phyloP scores from a whole-genome alignment of 306 rosid species.

The Sphenostylis stenocarpa region DNA sequence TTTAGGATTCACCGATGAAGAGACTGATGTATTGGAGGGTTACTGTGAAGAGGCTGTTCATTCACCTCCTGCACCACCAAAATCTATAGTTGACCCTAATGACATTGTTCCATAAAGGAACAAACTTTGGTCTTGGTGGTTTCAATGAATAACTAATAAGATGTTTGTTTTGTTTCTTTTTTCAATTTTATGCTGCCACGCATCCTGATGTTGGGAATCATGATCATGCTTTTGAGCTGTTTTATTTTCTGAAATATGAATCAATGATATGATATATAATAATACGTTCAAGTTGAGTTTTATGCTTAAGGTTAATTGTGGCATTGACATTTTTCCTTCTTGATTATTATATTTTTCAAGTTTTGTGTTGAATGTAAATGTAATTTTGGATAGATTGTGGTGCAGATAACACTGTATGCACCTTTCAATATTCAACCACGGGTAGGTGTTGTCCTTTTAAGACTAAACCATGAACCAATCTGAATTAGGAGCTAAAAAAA shows the following conservation, averaged over 20 bases:
- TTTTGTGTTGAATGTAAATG: too few relatives aligned
- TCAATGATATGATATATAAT: neutral
- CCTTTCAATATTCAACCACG: too few relatives aligned
- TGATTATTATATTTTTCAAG: too few relatives aligned
- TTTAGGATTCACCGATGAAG: constrained; percentile 7
- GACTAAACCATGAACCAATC: too few relatives aligned
- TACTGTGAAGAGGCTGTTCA: neutral
- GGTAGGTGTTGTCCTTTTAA: too few relatives aligned
- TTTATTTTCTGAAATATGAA: neutral
- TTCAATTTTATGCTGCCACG: neutral
- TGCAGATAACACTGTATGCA: too few relatives aligned
- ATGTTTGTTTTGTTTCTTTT: neutral
- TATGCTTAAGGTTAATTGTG: too few relatives aligned
- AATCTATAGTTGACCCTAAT: neutral
- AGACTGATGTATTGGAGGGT: neutral
- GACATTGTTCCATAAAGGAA: neutral
- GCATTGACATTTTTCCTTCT: too few relatives aligned
- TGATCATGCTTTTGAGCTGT: neutral
- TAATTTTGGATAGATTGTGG: too few relatives aligned
- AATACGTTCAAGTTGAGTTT: neutral
- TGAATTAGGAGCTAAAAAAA: too few relatives aligned
- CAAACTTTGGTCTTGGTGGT: neutral
- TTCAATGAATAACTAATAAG: neutral
- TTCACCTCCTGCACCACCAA: neutral
- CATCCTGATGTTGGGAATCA: neutral